Percentiles rank a stretch among this genome's conserved stretches.
phyloP scores from a whole-genome alignment of 2,329 filamentous ascomycete species.

The Boeremia lycopersici region DNA sequence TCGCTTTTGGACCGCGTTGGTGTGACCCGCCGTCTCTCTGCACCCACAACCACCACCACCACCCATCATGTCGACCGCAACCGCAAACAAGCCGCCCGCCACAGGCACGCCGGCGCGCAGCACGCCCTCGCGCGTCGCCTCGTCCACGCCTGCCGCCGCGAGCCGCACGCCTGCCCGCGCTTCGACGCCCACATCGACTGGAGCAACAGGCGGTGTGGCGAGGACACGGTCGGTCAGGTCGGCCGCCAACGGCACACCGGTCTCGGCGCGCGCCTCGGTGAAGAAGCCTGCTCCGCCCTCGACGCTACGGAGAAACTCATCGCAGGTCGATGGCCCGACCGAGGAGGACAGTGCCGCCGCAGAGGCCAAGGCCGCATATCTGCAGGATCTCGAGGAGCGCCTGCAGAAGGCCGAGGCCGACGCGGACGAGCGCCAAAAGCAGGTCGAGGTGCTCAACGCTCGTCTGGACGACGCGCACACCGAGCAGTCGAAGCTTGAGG shows the following conservation, averaged over 20 bases:
- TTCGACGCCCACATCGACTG: slow-evolving; percentile 38
- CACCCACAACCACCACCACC: slow-evolving; percentile 2
- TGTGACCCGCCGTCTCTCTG: not conserved
- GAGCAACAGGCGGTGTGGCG: slow-evolving; percentile 34
- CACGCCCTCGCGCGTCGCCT: slow-evolving; percentile 28
- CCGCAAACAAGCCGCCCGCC: slow-evolving; percentile 45
- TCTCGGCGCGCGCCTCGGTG: slow-evolving; percentile 48
- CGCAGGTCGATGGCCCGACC: slow-evolving; percentile 42
- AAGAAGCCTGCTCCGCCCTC: slow-evolving; percentile 45
- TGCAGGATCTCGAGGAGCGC: slow-evolving; percentile 84
- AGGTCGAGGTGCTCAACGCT: slow-evolving; percentile 81
- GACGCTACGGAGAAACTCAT: slow-evolving; percentile 40
- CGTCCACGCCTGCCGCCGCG: slow-evolving; percentile 41
- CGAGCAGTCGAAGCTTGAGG: slow-evolving; percentile 86
- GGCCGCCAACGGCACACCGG: slow-evolving; percentile 40
- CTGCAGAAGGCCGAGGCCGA: slow-evolving; percentile 78
- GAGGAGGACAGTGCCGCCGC: slow-evolving; percentile 66
- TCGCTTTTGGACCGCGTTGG: slow-evolving; percentile 12
- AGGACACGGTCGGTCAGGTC: slow-evolving; percentile 42
- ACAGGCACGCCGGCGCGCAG: slow-evolving; percentile 40
- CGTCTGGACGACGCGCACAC: slow-evolving; percentile 82
- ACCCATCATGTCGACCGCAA: slow-evolving; percentile 41
- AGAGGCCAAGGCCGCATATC: slow-evolving; percentile 76
- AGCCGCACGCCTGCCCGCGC: slow-evolving; percentile 41
- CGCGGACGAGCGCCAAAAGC: slow-evolving; percentile 81